phyloP scores from a whole-genome alignment of 192 early-diverging fungal species.

The Mortierella hygrophila region DNA sequence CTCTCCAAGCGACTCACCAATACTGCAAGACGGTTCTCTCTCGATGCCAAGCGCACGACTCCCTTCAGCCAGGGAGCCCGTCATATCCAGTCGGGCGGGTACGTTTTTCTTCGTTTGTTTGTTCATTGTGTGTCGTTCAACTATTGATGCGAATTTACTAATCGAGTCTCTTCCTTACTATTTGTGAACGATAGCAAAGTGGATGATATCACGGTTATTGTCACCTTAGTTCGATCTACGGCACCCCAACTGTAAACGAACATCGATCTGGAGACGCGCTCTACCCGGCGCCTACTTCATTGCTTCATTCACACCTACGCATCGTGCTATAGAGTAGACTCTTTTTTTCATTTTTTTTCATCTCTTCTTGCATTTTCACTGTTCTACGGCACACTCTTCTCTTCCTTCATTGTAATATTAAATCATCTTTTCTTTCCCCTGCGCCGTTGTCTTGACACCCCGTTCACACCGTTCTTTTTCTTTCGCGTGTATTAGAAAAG shows the following conservation, averaged over 20 bases:
- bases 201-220: conserved; percentile 71
- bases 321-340: not conserved
- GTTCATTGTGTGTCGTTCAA: not conserved
- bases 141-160: not conserved
- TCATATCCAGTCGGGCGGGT: conserved; percentile 55
- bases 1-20: conserved; percentile 65
- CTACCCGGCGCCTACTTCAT: not conserved
- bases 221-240: conserved; percentile 60
- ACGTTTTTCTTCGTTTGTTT: conserved; percentile 19
- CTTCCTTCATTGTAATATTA: not conserved
- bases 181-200: conserved; percentile 56
- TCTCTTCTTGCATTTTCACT: not conserved
- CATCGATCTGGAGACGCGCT: not conserved
- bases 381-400: not conserved
- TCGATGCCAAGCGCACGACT: conserved; percentile 61
- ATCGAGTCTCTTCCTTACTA: not conserved
- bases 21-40: conserved; percentile 60
- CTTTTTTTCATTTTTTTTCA: not conserved
- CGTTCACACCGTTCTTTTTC: no score
- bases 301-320: not conserved
- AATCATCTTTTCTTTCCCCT: not conserved
- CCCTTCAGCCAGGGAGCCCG: conserved; percentile 66
- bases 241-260: not conserved
- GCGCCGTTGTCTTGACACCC: not conserved
- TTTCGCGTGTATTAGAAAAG: not conserved